Percentiles rank a stretch among this genome's conserved stretches.
phyloP scores from a whole-genome alignment of 1,139 yeast species.

The Geotrichum carabidarum region DNA sequence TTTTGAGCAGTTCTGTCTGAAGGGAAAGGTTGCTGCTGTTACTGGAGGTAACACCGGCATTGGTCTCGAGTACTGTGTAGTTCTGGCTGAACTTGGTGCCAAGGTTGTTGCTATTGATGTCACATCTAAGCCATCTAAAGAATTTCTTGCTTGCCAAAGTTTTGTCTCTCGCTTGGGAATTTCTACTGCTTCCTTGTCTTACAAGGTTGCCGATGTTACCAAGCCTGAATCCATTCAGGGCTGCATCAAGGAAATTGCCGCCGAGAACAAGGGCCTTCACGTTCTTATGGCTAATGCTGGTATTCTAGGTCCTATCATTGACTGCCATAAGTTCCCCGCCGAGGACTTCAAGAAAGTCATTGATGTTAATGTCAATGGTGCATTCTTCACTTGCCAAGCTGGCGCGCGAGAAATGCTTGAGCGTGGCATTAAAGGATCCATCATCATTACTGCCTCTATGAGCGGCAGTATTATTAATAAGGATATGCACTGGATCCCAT shows the following conservation, averaged over 20 bases:
- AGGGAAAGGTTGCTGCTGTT: constrained; percentile 39
- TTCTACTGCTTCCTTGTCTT: constrained; percentile 25
- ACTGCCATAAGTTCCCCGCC: constrained; percentile 43
- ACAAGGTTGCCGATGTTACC: constrained; percentile 44
- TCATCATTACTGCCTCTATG: constrained; percentile 54
- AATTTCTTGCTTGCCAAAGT: constrained; percentile 33
- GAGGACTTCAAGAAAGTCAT: constrained; percentile 44
- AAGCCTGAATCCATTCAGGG: constrained; percentile 43
- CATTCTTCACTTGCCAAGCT: constrained; percentile 51
- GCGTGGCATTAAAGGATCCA: constrained; percentile 45
- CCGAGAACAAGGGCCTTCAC: constrained; percentile 55
- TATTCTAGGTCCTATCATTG: constrained; percentile 47
- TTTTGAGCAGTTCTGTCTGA: constrained; percentile 37
- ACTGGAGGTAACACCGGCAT: constrained; percentile 43
- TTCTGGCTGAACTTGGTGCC: constrained; percentile 42
- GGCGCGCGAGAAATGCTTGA: constrained; percentile 46
- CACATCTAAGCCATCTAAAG: constrained; percentile 27
- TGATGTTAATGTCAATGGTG: constrained; percentile 48
- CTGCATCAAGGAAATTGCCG: constrained; percentile 43
- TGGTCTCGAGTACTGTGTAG: constrained; percentile 38
- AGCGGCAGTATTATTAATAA: constrained; percentile 52
- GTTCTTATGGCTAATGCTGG: constrained; percentile 67
- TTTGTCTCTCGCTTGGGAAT: constrained; percentile 36
- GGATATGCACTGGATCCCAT: constrained; percentile 53
- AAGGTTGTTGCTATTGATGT: constrained; percentile 37